Evolutionary conservation across 2,329 filamentous ascomycete genomes (phyloP), one percentile per base, ranked within the genome.

Genomic region (Orbilia javanica): DNA sequence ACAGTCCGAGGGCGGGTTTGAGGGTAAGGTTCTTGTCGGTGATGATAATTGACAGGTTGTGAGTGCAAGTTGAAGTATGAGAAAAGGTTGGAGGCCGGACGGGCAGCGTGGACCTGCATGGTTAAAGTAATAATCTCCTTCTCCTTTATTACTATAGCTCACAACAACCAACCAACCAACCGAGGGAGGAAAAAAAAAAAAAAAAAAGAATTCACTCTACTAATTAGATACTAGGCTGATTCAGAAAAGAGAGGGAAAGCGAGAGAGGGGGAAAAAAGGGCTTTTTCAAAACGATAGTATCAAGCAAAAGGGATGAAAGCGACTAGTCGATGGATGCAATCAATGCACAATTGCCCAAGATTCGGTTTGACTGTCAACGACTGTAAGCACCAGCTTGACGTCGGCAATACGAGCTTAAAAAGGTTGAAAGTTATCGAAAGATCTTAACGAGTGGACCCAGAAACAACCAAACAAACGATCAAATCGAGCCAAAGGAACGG

Each of bases 61-160:
- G 65, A 68, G 55, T 71, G 69, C 25, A 52, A 50, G 60, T 73
- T 73, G 69, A 60, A 73, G 57, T 70, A 68, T 29, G 66, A 71
- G 52, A 68, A 63, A 63, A 71, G 52, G 73, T 67, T 71, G 52
- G 63, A 70, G 50, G 73, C 42, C 52, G 73, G 64, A 50, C 73
- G 73, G 66, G 73, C 66, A 68, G 73, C 34, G 73, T 77, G 73
- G 50, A 77, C 62, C 64, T 77, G 73, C 73, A 77, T 77, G 34
- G 29, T 22, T 18, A 44, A 18, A 18, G 42, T 20, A 20, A 8
- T 44, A 1, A 2, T 34, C 66, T 69, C 52, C 25, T 48, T 62
- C 68, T 72, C 68, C 68, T 72, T 72, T 64, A 72, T 71, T 64
- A 25, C 11, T 18, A 42, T 42, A 60, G 53, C 53, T 60, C n/a